Percentiles rank a stretch among this genome's conserved stretches.
These are phyloP conservation scores for Trichoderma citrinoviride DNA, from an alignment of 2,329 filamentous ascomycete genomes.

Conservation along the genomic window DNA sequence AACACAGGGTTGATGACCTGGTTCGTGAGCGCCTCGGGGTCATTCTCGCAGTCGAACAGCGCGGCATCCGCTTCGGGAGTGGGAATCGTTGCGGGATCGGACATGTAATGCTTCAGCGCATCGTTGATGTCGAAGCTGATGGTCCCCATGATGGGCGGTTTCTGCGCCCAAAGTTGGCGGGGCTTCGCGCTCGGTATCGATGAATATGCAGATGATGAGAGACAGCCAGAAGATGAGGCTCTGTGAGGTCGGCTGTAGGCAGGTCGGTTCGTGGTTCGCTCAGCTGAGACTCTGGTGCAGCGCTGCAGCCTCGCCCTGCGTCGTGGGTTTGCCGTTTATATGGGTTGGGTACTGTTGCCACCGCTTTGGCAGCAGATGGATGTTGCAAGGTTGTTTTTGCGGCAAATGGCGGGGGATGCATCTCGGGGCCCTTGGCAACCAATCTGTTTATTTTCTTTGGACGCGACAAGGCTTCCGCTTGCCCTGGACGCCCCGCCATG, in stretches of 20 bases:
- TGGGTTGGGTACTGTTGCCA: not conserved
- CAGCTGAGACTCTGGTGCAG: not conserved
- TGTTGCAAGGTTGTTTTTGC: not conserved
- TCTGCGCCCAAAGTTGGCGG: conserved; percentile 23
- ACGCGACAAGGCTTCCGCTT: conserved; percentile 15
- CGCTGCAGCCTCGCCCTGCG: not conserved
- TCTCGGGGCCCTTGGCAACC: conserved; percentile 26
- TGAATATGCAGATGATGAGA: not conserved
- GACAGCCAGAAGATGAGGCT: not conserved
- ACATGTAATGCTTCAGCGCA: conserved; percentile 94
- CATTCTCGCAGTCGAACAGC: conserved; percentile 87
- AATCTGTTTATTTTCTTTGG: conserved; percentile 26
- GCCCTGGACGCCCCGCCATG: conserved; percentile 13
- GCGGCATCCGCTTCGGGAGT: conserved; percentile 82
- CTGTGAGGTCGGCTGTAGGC: not conserved
- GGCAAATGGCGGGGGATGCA: conserved; percentile 16
- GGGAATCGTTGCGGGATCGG: conserved; percentile 77
- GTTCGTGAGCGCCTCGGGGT: conserved; percentile 77
- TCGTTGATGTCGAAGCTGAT: conserved; percentile 94
- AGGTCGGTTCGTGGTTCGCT: not conserved
- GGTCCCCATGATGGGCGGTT: conserved; percentile 59
- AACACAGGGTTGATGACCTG: conserved; percentile 79
- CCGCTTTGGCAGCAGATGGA: not conserved
- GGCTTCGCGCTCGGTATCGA: conserved; percentile 11
- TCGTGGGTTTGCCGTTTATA: not conserved